Conservation (phyloP, 2,329 filamentous ascomycete genomes). For the Tolypocladium ovalisporum region DNA sequence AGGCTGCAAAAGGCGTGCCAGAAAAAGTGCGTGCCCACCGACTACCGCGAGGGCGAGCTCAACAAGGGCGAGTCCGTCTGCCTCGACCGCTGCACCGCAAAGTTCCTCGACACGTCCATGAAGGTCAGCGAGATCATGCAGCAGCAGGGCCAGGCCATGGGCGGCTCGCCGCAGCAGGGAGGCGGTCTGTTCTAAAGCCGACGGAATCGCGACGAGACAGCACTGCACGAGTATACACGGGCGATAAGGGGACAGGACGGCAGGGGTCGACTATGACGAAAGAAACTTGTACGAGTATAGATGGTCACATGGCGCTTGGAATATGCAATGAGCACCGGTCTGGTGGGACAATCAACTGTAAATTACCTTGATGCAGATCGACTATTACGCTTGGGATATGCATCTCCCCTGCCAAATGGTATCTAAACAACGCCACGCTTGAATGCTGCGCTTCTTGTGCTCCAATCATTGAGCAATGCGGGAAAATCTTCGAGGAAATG, state of each 20-base stretch:
- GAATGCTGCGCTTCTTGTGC: not conserved
- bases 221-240: not conserved
- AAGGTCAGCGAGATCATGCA: slow-evolving; percentile 98
- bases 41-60: slow-evolving; percentile 92
- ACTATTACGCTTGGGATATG: not conserved
- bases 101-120: slow-evolving; percentile 98
- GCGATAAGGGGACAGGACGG: not conserved
- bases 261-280: not conserved
- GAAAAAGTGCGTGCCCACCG: slow-evolving; percentile 82
- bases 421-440: not conserved
- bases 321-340: not conserved
- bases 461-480: not conserved
- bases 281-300: slow-evolving; percentile 12
- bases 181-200: slow-evolving; percentile 17
- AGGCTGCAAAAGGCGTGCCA: slow-evolving; percentile 84
- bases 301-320: slow-evolving; percentile 1
- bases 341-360: not conserved
- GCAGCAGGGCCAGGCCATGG: slow-evolving; percentile 62
- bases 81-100: slow-evolving; percentile 91
- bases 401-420: not conserved
- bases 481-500: not conserved
- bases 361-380: not conserved
- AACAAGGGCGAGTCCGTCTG: slow-evolving; percentile 99
- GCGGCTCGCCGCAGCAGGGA: slow-evolving; percentile 28
- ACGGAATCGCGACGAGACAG: not conserved